Conservation (phyloP, 2,329 filamentous ascomycete genomes). For the Canariomyces notabilis region DNA sequence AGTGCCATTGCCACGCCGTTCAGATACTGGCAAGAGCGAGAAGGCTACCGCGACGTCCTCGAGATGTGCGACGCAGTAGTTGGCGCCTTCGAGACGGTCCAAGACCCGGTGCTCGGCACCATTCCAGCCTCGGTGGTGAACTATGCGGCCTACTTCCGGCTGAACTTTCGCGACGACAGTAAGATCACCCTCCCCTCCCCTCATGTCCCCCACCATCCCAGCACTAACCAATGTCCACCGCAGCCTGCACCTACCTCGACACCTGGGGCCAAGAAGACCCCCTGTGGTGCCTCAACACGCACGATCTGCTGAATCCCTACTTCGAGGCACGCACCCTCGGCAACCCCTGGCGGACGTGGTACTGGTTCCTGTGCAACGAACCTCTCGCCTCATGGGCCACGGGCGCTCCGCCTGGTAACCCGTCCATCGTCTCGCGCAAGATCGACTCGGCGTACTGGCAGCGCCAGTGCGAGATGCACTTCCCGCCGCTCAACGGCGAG, state of each 20-base stretch:
- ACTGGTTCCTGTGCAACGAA: conserved; percentile 24
- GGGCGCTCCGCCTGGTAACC: conserved; percentile 13
- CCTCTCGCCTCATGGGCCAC: conserved; percentile 22
- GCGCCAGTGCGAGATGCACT: conserved; percentile 23
- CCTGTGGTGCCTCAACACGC: conserved; percentile 24
- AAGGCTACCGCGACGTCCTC: conserved; percentile 18
- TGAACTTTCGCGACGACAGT: conserved; percentile 21
- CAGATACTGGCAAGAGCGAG: conserved; percentile 21
- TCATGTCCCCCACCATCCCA: neutral
- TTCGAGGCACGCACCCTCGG: conserved; percentile 21
- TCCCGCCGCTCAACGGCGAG: conserved; percentile 16
- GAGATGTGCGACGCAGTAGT: conserved; percentile 19
- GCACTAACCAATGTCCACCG: neutral
- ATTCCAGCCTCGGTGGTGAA: conserved; percentile 16
- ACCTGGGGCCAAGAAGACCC: conserved; percentile 23
- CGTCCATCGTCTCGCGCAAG: conserved; percentile 21
- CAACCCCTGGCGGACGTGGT: conserved; percentile 24
- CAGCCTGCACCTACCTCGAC: conserved; percentile 23
- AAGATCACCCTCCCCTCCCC: neutral
- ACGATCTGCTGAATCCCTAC: conserved; percentile 21
- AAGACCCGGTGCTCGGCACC: conserved; percentile 15
- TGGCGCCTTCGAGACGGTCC: neutral
- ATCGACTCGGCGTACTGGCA: conserved; percentile 20
- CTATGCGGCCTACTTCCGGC: conserved; percentile 21
- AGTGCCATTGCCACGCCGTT: conserved; percentile 22